A percentile compares a stretch with the other conserved stretches of the same genome.
phyloP scores from a whole-genome alignment of 73 alveolate genomes.

The Halteria grandinella region DNA sequence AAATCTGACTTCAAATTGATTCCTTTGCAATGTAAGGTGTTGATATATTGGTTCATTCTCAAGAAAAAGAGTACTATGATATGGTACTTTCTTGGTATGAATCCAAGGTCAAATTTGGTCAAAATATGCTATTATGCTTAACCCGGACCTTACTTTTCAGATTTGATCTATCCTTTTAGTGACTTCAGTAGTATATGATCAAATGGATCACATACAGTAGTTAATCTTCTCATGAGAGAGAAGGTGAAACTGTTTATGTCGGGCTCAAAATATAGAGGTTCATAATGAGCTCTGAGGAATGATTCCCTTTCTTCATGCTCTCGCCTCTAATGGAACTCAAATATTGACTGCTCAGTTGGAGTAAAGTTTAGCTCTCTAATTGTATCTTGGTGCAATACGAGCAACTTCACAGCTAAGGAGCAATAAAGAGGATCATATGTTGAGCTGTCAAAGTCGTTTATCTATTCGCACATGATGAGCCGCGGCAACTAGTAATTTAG shows the following conservation, averaged over 20 bases:
- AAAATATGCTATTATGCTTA: background rate
- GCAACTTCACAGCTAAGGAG: slow-evolving; percentile 3
- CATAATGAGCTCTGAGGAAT: background rate
- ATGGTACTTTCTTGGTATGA: slow-evolving; percentile 29
- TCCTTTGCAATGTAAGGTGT: slow-evolving; percentile 7
- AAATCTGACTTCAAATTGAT: slow-evolving; percentile 3
- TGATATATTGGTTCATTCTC: background rate
- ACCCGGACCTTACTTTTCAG: background rate
- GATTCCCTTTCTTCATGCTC: background rate
- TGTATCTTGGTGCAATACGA: background rate
- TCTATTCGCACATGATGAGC: background rate
- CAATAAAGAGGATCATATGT: slow-evolving; percentile 33
- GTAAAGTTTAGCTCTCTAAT: background rate
- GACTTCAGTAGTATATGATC: background rate
- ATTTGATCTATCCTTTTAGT: slow-evolving; percentile 1
- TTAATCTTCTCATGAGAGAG: background rate
- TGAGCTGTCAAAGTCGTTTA: slow-evolving; percentile 1
- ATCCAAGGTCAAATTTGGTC: slow-evolving; percentile 5
- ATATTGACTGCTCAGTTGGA: background rate
- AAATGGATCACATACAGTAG: slow-evolving; percentile 5
- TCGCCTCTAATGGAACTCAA: background rate
- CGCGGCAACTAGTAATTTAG: too few relatives aligned
- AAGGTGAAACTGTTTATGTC: background rate
- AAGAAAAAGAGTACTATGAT: slow-evolving; percentile 11
- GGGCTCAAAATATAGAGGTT: background rate